Evolutionary conservation across 495 filamentous ascomycete genomes (phyloP), one percentile per base, ranked within the genome.

Genomic region (Peziza echinospora): DNA sequence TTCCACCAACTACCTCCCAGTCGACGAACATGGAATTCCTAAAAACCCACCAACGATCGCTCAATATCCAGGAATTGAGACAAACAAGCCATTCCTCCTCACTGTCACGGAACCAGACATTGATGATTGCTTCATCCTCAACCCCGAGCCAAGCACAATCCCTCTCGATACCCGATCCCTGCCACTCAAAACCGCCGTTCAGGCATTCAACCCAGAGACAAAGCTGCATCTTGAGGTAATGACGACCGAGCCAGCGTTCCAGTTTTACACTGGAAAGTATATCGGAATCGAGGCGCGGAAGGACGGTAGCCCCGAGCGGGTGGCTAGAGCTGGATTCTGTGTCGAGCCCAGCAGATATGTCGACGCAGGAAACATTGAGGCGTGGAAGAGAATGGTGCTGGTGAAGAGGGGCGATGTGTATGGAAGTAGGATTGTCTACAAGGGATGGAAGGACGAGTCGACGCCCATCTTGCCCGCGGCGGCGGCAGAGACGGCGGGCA

Each of bases 181-280:
- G 49, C 73, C 80, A 0, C 64, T 93, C 10, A 66, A 68, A 22
- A 72, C 66, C 5, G 71, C 81, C 3, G 78, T 77, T 26, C 66
- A 65, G 17, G 78, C 86, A 48, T 71, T 69, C 59, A 80, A 91
- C 55, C 73, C 80, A 5, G 66, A 64, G 5, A 75, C 76, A 17
- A 72, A 73, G 41, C 66, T 93, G 50, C 76, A 91, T 55, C 73
- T 94, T 19, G 81, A 93, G 53, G 76, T 91, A 7, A 64, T 73
- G 53, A 85, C 79, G 64, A 94, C 85, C 0, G 86, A 94, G 63
- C 89, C 89, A 1, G 84, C 86, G 0, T 94, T 93, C 71, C 86
- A 93, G 61, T 91, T 91, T 65, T 94, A 94, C 64, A 91, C 83
- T 0, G 89, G 85, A 41, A 78, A 82, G 54, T 75, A 73, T 53